Base-by-base conservation (phyloP, 495 filamentous ascomycete species). In the Aspergillus ellipticus region DNA sequence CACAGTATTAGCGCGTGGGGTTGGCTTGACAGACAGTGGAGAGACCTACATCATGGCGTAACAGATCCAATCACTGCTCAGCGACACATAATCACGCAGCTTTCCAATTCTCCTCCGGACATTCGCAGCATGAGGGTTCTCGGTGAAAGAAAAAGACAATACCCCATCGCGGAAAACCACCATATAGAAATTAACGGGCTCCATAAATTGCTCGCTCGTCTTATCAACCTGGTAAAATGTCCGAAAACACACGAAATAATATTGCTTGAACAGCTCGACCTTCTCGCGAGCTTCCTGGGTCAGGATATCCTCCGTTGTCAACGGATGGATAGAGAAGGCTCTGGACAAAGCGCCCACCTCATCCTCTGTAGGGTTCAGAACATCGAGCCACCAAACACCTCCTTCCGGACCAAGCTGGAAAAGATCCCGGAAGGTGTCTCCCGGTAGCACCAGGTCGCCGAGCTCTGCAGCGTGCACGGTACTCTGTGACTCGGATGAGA, bases 51-150 rank as follows among this genome's bases (percentile, higher is more conserved):
- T 98, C 74, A 98, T 83, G 29, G 94, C 94, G 65, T 98, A 98
- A 74, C 95, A 98, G 57, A 98, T 93, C 94, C 94, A 98, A 69
- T 98, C 94, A 59, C 90, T 90, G 55, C 89, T 93, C 33, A 98
- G 78, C 15, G 89, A 84, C 55, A 97, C 88, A 65, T 96, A 96
- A 63, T 97, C 94, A 62, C 95, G 90, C 56, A 98, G 78, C 67
- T 89, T 89, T 2, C 90, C 87, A 64, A 98, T 96, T 67, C 94
- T 82, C 78, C 89, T 89, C 50, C 95, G 85, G 42, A 97, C 94
- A 62, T 92, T 90, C 17, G 85, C 78, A 8, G 90, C 89, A 65
- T 98, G 94, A 0, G 84, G 82, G 60, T 90, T 95, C 31, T 85
- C 85, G 17, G 83, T 80, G 67, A 95, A 97, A 47, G 90, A 94